These are phyloP conservation scores for Candida wancherniae DNA, from an alignment of 805 yeast genomes.

Conservation along the genomic window DNA sequence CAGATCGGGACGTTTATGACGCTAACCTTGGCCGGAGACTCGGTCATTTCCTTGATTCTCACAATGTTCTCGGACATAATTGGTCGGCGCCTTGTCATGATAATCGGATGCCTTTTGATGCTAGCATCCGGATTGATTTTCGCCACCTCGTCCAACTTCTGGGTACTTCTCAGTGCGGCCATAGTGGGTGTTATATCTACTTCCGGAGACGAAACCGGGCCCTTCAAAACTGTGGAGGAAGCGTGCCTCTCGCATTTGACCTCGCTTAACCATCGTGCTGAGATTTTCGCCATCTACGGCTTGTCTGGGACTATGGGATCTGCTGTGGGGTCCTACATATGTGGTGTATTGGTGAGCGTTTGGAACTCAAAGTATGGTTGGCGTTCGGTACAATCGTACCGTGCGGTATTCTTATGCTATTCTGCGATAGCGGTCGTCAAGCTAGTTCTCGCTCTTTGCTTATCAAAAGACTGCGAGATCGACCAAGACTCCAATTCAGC, in stretches of 20 bases:
- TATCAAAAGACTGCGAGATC: conserved; percentile 53
- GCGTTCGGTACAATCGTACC: conserved; percentile 43
- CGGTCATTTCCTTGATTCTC: conserved; percentile 58
- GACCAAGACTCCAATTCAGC: conserved; percentile 3
- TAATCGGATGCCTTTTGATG: conserved; percentile 66
- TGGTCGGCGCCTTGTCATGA: conserved; percentile 64
- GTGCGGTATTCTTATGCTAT: conserved; percentile 54
- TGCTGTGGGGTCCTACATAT: conserved; percentile 63
- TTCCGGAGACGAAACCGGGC: conserved; percentile 87
- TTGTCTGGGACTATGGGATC: conserved; percentile 65
- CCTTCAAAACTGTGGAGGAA: conserved; percentile 83
- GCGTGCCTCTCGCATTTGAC: conserved; percentile 78
- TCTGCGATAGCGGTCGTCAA: conserved; percentile 51
- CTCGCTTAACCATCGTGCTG: conserved; percentile 58
- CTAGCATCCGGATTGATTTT: conserved; percentile 60
- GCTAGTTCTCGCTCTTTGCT: conserved; percentile 43
- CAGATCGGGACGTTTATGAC: conserved; percentile 79
- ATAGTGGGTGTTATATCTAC: conserved; percentile 84
- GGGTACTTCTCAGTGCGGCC: conserved; percentile 62
- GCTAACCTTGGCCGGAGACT: conserved; percentile 74
- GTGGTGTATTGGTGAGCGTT: conserved; percentile 56
- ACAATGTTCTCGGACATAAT: conserved; percentile 74
- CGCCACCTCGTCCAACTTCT: conserved; percentile 49
- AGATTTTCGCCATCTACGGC: conserved; percentile 70
- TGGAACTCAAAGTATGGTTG: conserved; percentile 29